Percentiles rank a stretch among this genome's conserved stretches.
Conservation (phyloP, 1,284 basidiomycete genomes). For the Earliella scabrosa region DNA sequence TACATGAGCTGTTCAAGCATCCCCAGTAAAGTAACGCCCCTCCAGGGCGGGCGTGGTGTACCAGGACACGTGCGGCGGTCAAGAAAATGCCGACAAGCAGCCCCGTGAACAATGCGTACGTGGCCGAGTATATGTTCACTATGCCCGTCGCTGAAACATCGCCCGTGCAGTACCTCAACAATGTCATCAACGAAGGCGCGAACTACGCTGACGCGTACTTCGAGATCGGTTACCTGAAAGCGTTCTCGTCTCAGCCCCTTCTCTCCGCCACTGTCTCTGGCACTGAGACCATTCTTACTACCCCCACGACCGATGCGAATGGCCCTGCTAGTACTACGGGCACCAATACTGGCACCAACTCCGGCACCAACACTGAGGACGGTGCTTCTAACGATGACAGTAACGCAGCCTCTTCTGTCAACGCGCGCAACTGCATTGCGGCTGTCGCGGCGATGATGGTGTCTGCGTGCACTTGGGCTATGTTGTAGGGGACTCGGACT, state of each 20-base stretch:
- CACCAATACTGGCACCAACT: background rate
- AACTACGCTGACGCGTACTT: constrained; percentile 56
- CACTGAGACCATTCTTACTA: constrained; percentile 16
- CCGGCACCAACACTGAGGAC: background rate
- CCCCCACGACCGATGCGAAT: constrained; percentile 9
- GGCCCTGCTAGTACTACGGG: background rate
- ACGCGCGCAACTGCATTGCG: background rate
- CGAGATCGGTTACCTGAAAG: constrained; percentile 55
- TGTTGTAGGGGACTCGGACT: constrained; percentile 5
- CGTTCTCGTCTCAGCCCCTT: constrained; percentile 36
- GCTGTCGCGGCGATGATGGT: background rate
- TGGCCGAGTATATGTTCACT: no score
- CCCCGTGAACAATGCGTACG: no score
- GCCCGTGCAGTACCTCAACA: constrained; percentile 48
- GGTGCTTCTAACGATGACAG: background rate
- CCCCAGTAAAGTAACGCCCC: no score
- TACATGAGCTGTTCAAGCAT: background rate
- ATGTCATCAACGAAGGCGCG: constrained; percentile 55
- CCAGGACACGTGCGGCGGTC: constrained; percentile 41
- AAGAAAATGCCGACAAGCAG: constrained; percentile 27
- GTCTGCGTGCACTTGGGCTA: constrained; percentile 9
- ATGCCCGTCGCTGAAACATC: background rate
- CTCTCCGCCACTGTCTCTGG: constrained; percentile 19
- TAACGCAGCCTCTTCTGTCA: background rate
- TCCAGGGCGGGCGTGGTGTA: constrained; percentile 51